Evolutionary conservation across 306 rosid species (phyloP), one percentile per base, ranked within the genome.

Genomic region (Citrullus amarus): DNA sequence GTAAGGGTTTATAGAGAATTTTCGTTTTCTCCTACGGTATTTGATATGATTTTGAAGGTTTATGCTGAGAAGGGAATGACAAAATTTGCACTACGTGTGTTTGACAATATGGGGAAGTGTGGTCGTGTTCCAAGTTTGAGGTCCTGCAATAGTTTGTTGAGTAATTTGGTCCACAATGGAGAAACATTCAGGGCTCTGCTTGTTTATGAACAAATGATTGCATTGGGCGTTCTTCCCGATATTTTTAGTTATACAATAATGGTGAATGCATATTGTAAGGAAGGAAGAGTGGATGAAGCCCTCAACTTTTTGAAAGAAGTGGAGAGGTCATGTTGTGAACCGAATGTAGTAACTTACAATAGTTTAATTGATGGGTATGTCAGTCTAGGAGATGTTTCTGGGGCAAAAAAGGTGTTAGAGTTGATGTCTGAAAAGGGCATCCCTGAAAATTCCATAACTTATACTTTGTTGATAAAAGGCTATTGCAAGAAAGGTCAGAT

Each of bases 141-240:
- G 88, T 89, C 98, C 18, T 92, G 97, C 77, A 94, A 88, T 83
- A 84, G 81, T 79, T 84, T 94, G 84, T 75, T 94, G 83, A 89
- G 90, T 71, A 84, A 65, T 82, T 83, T 92, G 68, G 91, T 94
- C 1, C 86, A 43, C 12, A 85, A 46, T 18, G 87, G 89, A 0
- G 93, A 89, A 53, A 28, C 53, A 61, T 62, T 53, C 34, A 51
- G 36, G 0, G 98, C 92, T 0, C 8, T 87, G 56, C 84, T 84
- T 63, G 88, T 92, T 59, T 94, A 82, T 20, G 90, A 89, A 65
- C 97, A 92, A 84, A 72, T 92, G 65, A 20, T 44, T 56, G 63
- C 86, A 53, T 80, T 83, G 62, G 94, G 91, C 59, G 75, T 88
- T 70, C 84, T 77, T 70, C 96, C 94, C 10, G 93, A 93, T 82